phyloP scores from a whole-genome alignment of 176 grass and related monocot species.

The Alopecurus myosuroides region DNA sequence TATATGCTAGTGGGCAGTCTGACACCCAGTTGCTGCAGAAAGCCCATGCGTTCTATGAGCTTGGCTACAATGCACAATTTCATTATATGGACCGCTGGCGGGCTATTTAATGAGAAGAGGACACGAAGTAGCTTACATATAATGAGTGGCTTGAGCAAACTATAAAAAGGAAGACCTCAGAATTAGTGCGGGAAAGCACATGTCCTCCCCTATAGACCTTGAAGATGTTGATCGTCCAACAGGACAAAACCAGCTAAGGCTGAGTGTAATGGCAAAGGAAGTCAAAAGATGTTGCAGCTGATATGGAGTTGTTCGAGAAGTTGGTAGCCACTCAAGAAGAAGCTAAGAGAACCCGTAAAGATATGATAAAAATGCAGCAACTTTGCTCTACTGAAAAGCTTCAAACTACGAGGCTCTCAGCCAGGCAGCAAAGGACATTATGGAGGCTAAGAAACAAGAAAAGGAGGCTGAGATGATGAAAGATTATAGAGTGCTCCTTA shows the following conservation, averaged over 20 bases:
- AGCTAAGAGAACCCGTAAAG: neutral
- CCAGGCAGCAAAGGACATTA: neutral
- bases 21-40: neutral
- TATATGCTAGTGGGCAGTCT: neutral
- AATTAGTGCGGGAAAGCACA: neutral
- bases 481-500: neutral
- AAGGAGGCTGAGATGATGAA: neutral
- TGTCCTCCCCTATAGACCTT: no score
- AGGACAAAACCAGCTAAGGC: neutral
- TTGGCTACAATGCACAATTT: neutral
- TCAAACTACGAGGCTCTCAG: neutral
- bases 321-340: neutral
- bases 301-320: neutral
- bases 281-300: neutral
- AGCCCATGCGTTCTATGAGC: neutral
- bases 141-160: neutral
- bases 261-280: neutral
- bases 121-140: neutral
- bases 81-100: neutral
- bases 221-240: neutral
- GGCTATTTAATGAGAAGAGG: neutral
- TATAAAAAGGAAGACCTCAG: neutral
- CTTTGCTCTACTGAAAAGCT: neutral
- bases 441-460: neutral
- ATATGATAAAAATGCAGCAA: neutral